Base-by-base conservation (phyloP, 148 eudicot species). In the Chenopodium berlandieri region DNA sequence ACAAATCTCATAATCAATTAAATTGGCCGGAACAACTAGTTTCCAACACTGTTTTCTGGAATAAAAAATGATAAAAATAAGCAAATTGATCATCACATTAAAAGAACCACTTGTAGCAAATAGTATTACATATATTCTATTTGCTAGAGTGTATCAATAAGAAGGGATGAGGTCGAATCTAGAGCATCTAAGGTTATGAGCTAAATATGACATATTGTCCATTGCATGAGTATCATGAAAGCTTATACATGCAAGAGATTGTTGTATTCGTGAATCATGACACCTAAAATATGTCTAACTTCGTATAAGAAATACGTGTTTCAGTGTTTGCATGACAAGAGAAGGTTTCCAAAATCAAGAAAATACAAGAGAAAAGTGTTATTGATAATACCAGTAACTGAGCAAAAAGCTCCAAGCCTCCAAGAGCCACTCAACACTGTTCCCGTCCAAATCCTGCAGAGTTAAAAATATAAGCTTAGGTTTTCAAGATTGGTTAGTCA, bases 371-470 rank as follows among this genome's bases (percentile, higher is more conserved):
- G 25, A 76, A 25, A 69, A 69, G 71, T 63, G 75, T 54, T 22
- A 76, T 19, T 69, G 71, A 44, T 11, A 58, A 37, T 46, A 77
- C 75, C 75, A 25, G 19, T 23, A 69, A 72, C 27, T 79, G 16
- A 44, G 65, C 4, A 73, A 63, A 60, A 19, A 71, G 9, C 58
- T 47, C 77, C 32, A 70, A 27, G 58, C 77, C 58, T 31, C 77
- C 32, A 70, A 40, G 58, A 82, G 65, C 60, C 80, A 76, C 63
- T 47, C n/a, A 44, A 75, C 19, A 34, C 6, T 37, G 68, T 30
- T 56, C 65, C 47, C 20, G 30, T 68, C 47, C 34, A 67, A 17
- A 66, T 52, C 30, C 72, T 67, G 79, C 71, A 20, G 31, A 32
- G 20, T 23, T 30, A 34, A 67, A 14, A 44, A 37, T 13, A 75